Evolutionary conservation across 345 rosid species (phyloP).

Genomic region (Eucalyptus curtisii): DNA sequence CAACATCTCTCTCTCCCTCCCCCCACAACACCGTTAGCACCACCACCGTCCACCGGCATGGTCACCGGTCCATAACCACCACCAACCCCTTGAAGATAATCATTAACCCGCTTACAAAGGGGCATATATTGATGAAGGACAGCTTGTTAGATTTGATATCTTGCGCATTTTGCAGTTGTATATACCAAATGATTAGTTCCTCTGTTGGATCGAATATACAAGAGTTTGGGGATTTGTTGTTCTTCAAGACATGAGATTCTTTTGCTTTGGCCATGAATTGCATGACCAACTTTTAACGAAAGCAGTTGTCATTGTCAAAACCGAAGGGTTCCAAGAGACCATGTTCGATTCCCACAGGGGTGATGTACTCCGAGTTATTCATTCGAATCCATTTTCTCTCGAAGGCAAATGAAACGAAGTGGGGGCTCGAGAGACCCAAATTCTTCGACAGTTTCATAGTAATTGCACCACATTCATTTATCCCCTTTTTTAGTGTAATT

Average conservation of each 20-base stretch:
- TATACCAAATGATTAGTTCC: not conserved
- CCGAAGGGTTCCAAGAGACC: not conserved
- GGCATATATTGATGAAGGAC: not conserved
- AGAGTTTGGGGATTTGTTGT: not conserved
- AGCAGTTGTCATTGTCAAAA: not conserved
- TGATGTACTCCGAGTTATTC: not conserved
- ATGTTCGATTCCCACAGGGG: not conserved
- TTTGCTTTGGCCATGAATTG: not conserved
- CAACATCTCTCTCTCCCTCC: not conserved
- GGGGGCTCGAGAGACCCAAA: not conserved
- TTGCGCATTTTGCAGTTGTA: not conserved
- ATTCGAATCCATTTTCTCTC: too few species aligned
- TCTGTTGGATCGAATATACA: not conserved
- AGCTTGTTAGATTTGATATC: not conserved
- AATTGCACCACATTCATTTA: not conserved
- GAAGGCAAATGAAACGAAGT: not conserved
- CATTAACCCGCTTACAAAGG: not conserved
- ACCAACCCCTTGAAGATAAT: not conserved
- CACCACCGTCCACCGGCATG: not conserved
- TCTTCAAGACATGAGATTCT: not conserved
- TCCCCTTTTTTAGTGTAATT: not conserved
- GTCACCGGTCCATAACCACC: not conserved
- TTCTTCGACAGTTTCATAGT: not conserved
- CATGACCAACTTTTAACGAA: not conserved
- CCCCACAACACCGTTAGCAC: not conserved